A percentile compares a stretch with the other conserved stretches of the same genome.
Conservation (phyloP, 2,329 filamentous ascomycete species). For the Didymella lethalis region DNA sequence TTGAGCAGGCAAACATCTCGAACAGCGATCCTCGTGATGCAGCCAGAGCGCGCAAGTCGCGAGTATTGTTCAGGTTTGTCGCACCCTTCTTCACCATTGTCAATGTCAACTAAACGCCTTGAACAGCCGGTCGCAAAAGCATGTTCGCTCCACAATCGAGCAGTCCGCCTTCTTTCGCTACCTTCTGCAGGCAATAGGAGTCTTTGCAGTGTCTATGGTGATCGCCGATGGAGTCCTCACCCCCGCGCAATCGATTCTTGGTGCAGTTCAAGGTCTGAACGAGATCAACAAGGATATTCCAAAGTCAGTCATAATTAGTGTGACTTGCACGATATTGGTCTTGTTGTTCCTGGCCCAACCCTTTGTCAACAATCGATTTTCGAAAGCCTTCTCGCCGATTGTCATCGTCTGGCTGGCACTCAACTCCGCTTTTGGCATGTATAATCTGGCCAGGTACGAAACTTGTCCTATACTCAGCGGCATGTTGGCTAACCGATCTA, state of each 20-base stretch:
- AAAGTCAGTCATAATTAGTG: conserved; percentile 67
- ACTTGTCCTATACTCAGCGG: background rate
- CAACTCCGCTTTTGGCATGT: conserved; percentile 70
- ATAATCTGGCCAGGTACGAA: conserved; percentile 49
- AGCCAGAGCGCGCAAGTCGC: conserved; percentile 58
- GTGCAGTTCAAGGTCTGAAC: conserved; percentile 68
- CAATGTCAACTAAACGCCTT: conserved; percentile 59
- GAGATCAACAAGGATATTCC: conserved; percentile 66
- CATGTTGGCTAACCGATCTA: background rate
- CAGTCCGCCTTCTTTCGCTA: conserved; percentile 61
- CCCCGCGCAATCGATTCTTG: conserved; percentile 73
- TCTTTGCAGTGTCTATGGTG: conserved; percentile 73
- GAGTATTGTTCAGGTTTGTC: conserved; percentile 1
- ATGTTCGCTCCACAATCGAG: conserved; percentile 66
- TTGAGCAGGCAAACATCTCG: conserved; percentile 66
- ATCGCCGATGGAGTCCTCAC: conserved; percentile 73
- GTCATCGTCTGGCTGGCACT: conserved; percentile 72
- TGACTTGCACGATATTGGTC: conserved; percentile 70
- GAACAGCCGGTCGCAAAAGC: conserved; percentile 60
- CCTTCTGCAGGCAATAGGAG: conserved; percentile 67
- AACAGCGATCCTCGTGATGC: conserved; percentile 65
- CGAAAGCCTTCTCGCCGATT: conserved; percentile 67
- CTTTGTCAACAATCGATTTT: conserved; percentile 47
- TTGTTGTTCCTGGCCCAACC: conserved; percentile 71
- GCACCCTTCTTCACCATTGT: background rate